Evolutionary conservation across 192 early-diverging fungal genomes (phyloP).

Genomic region (Mycoemilia scoparia): DNA sequence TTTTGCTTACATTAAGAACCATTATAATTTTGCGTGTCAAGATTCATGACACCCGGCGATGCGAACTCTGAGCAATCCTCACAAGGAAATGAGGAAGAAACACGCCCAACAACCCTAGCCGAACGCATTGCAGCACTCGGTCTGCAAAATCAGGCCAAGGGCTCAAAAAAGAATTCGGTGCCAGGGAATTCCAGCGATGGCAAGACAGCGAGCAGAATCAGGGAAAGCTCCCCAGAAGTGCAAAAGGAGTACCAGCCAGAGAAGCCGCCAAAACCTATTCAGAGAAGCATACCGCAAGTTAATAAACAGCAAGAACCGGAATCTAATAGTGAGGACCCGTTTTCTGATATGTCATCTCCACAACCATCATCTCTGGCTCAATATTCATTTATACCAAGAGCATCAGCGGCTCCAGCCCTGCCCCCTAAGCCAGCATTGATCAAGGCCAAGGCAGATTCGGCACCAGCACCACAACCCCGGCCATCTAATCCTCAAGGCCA

Average conservation of each 20-base stretch:
- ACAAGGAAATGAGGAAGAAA: conserved; percentile 16
- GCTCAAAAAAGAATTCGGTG: background rate
- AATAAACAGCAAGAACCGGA: conserved; percentile 1
- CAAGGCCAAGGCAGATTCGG: too few species aligned
- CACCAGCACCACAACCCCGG: too few species aligned
- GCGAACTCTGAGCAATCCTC: too few species aligned
- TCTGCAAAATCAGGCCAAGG: conserved; percentile 6
- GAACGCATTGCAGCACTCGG: conserved; percentile 27
- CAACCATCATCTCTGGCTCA: too few species aligned
- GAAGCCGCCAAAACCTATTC: conserved; percentile 3
- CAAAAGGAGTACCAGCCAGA: background rate
- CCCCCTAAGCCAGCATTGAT: too few species aligned
- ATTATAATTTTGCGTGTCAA: too few species aligned
- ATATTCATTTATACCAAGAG: too few species aligned
- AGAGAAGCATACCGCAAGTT: conserved; percentile 8
- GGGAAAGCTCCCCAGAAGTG: background rate
- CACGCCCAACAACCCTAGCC: conserved; percentile 24
- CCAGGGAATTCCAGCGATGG: background rate
- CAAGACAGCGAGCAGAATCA: background rate
- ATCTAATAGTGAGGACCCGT: background rate
- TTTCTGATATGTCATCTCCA: too few species aligned
- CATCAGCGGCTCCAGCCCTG: too few species aligned
- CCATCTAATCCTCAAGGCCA: too few species aligned
- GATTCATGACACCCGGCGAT: too few species aligned
- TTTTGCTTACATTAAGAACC: too few species aligned